Conservation (phyloP, 352 stramenopile genomes). For the Pythium aquatile region DNA sequence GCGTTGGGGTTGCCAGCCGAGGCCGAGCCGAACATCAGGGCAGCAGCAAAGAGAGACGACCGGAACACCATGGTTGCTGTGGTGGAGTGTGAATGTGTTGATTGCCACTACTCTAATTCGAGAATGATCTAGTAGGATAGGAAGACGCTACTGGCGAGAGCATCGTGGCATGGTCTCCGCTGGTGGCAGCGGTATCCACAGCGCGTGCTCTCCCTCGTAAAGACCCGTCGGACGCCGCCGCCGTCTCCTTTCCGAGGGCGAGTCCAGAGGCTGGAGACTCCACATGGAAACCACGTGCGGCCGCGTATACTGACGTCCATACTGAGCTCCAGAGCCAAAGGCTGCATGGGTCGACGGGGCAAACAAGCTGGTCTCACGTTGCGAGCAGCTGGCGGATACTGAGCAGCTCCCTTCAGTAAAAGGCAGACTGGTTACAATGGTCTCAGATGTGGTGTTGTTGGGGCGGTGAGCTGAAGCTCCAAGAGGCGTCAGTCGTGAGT, state of each 20-base stretch:
- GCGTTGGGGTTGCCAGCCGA: neutral
- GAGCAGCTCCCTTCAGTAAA: neutral
- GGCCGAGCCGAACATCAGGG: neutral
- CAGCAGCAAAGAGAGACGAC: slow-evolving; percentile 5
- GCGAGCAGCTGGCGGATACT: neutral
- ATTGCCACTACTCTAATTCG: slow-evolving; percentile 8
- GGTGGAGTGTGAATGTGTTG: neutral
- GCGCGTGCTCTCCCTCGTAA: neutral
- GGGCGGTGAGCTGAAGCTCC: too few species aligned
- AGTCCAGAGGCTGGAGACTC: neutral
- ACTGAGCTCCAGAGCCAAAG: neutral
- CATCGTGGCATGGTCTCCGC: neutral
- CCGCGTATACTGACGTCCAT: neutral
- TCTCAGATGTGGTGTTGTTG: neutral
- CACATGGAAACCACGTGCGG: neutral
- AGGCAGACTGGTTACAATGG: neutral
- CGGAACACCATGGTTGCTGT: slow-evolving; percentile 11
- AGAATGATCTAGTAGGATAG: slow-evolving; percentile 8
- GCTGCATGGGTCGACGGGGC: neutral
- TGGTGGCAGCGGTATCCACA: neutral
- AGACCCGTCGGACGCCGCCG: neutral
- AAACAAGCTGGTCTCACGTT: neutral
- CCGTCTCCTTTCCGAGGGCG: neutral
- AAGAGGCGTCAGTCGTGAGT: neutral
- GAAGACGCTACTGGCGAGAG: too few species aligned